Evolutionary conservation across 2,329 filamentous ascomycete genomes (phyloP), one percentile per base, ranked within the genome.

Genomic region (Aspergillus sp.): DNA sequence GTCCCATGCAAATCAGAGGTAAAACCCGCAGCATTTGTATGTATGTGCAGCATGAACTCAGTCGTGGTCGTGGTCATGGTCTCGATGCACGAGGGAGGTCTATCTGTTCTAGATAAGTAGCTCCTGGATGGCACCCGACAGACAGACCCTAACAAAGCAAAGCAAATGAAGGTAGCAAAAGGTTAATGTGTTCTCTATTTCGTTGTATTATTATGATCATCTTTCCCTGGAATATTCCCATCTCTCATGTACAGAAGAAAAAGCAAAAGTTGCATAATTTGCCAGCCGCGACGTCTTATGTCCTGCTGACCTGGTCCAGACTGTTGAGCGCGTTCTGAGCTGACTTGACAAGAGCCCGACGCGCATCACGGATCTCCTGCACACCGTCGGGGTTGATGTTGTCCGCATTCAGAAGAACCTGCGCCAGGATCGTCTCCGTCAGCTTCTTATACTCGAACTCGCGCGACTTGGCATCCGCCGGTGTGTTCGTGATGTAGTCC

Each of bases 321-420:
- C 66, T 66, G 48, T 68, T 73, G 54, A 80, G 68, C n/a, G 71
- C 64, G 17, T 64, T 67, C 64, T 82, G 77, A 8, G 77, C 74
- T 60, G 80, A 77, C 55, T 71, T 75, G 44, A 81, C 75, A 39
- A 82, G 67, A 6, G 71, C 73, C 60, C 73, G 79, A 65, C 73
- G 73, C 64, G 88, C 85, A 47, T 81, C 72, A 8, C 81, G 77
- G 54, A 21, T 21, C 6, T 88, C 81, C 62, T 87, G 84, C 5
- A 82, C 74, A 73, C 90, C 87, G 68, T 96, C 91, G 3, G 81
- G 79, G 65, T 95, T 89, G 11, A 97, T 78, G 6, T 90, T 86
- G 68, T 93, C 89, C 5, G 96, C 75, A 83, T 80, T 80, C 59
- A 82, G 60, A 51, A 80, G 68, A 15, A 81, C 70, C 64, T 81